Evolutionary conservation across 148 eudicot genomes (phyloP).

Genomic region (Silene latifolia): DNA sequence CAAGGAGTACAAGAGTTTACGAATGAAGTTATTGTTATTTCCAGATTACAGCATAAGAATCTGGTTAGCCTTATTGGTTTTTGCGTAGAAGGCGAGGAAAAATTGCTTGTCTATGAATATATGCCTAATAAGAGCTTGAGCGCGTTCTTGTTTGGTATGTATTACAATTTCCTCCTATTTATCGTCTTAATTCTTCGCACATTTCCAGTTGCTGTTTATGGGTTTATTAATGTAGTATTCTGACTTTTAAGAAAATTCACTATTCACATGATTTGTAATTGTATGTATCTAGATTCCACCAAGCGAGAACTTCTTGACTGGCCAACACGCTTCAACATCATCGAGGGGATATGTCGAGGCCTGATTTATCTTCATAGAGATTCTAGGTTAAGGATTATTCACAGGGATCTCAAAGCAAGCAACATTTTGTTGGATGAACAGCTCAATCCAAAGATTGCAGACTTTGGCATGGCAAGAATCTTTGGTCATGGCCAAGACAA

Average conservation of each 20-base stretch:
- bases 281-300: slow-evolving; percentile 2
- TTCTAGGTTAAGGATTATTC: slow-evolving; percentile 17
- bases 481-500: slow-evolving; percentile 14
- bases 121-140: slow-evolving; percentile 21
- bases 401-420: slow-evolving; percentile 16
- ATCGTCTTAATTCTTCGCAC: background rate
- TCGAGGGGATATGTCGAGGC: slow-evolving; percentile 19
- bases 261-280: background rate
- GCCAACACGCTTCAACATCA: slow-evolving; percentile 17
- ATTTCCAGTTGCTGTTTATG: background rate
- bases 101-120: slow-evolving; percentile 17
- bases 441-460: slow-evolving; percentile 19
- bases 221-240: background rate
- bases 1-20: slow-evolving; percentile 20
- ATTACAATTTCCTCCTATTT: background rate
- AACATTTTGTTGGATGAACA: slow-evolving; percentile 14
- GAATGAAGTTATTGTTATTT: slow-evolving; percentile 22
- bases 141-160: slow-evolving; percentile 18
- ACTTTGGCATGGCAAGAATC: slow-evolving; percentile 23
- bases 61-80: slow-evolving; percentile 20
- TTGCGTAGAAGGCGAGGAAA: slow-evolving; percentile 18
- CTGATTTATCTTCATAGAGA: slow-evolving; percentile 18
- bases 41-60: slow-evolving; percentile 17
- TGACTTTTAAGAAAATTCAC: background rate
- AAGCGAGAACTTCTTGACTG: slow-evolving; percentile 15